phyloP scores from a whole-genome alignment of 192 early-diverging fungal species.

The Dissophora globulifera region DNA sequence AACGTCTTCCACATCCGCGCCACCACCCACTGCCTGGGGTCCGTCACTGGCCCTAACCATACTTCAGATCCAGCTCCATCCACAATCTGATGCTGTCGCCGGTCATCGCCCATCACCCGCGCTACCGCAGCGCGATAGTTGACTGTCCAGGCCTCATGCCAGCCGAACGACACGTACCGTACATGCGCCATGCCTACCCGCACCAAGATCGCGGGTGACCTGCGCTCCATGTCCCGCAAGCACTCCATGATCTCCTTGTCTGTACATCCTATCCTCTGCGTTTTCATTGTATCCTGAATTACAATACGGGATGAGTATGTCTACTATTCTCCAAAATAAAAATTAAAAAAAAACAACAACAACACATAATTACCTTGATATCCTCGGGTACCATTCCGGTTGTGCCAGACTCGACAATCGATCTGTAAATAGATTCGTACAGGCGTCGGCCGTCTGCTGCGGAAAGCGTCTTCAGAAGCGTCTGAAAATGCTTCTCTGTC shows the following conservation, averaged over 20 bases:
- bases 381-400: constrained; percentile 15
- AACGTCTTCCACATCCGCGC: constrained; percentile 39
- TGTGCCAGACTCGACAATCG: not conserved
- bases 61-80: not conserved
- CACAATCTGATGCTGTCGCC: too few species aligned
- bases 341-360: not conserved
- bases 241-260: constrained; percentile 24
- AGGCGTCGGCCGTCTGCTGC: not conserved
- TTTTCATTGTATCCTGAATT: constrained; percentile 9
- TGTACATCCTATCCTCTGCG: not conserved
- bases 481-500: not conserved
- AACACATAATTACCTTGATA: constrained; percentile 24
- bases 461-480: not conserved
- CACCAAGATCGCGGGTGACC: constrained; percentile 5
- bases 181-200: constrained; percentile 22
- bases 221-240: not conserved
- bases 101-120: too few species aligned
- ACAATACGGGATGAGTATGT: too few species aligned
- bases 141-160: constrained; percentile 30
- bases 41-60: too few species aligned
- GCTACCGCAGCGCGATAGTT: constrained; percentile 11
- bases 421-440: not conserved
- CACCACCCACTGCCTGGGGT: constrained; percentile 8
- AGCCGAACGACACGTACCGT: constrained; percentile 34
- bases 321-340: too few species aligned